Conservation (phyloP, 495 filamentous ascomycete genomes). For the Hypoxylon lienhwacheense region DNA sequence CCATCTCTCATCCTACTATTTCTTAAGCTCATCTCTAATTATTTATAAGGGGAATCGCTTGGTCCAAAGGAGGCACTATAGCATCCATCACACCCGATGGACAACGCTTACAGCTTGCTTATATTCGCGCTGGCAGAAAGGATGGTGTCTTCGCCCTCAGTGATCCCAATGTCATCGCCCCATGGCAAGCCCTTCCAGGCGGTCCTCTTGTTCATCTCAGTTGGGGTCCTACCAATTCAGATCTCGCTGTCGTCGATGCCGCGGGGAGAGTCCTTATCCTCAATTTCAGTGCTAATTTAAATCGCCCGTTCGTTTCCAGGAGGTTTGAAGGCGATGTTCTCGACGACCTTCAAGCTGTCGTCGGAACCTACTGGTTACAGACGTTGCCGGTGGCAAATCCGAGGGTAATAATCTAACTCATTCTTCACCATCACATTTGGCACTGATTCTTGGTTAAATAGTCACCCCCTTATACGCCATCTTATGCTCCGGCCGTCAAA, state of each 20-base stretch:
- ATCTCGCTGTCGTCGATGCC: slow-evolving; percentile 76
- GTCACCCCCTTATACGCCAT: slow-evolving; percentile 32
- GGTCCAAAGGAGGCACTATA: slow-evolving; percentile 88
- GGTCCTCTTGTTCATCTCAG: slow-evolving; percentile 71
- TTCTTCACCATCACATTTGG: slow-evolving; percentile 1
- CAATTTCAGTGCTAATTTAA: slow-evolving; percentile 62
- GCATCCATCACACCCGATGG: slow-evolving; percentile 78
- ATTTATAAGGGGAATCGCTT: slow-evolving; percentile 69
- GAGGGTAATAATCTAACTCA: slow-evolving; percentile 26
- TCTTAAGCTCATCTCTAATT: slow-evolving; percentile 23
- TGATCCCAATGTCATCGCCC: slow-evolving; percentile 50
- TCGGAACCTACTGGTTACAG: slow-evolving; percentile 78
- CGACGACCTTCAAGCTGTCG: slow-evolving; percentile 73
- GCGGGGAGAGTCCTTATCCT: slow-evolving; percentile 73
- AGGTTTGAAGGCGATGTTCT: slow-evolving; percentile 60
- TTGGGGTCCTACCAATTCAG: slow-evolving; percentile 70
- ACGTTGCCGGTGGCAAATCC: slow-evolving; percentile 23
- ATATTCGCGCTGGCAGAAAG: slow-evolving; percentile 67
- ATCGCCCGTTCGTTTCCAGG: slow-evolving; percentile 61
- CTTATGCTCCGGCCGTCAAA: slow-evolving; percentile 51
- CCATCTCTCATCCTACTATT: not conserved
- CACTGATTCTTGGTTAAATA: slow-evolving; percentile 10
- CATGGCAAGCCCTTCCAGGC: slow-evolving; percentile 45
- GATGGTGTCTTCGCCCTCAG: slow-evolving; percentile 80
- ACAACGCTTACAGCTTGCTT: slow-evolving; percentile 65